Evolutionary conservation across 148 eudicot species (phyloP).

Genomic region (Spergularia marina): DNA sequence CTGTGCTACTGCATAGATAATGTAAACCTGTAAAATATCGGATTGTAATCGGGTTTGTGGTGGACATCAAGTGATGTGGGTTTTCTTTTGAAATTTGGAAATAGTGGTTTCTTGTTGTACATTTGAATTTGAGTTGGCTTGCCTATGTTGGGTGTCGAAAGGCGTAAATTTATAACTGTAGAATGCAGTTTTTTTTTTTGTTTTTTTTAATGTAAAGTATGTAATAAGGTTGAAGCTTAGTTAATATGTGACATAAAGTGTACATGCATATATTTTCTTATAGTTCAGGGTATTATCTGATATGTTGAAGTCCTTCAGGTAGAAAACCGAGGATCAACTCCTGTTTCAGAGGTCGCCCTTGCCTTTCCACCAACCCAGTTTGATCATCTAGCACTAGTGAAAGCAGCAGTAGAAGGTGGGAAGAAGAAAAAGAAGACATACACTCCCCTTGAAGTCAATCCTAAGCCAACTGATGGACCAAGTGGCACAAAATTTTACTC

Average conservation of each 20-base stretch:
- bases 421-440: constrained; percentile 76
- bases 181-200: too few species aligned
- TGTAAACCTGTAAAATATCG: too few species aligned
- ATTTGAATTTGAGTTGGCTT: too few species aligned
- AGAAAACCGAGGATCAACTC: constrained; percentile 67
- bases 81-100: too few species aligned
- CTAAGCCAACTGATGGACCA: constrained; percentile 68
- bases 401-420: constrained; percentile 61
- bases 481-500: constrained; percentile 70
- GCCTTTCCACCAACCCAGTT: constrained; percentile 73
- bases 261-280: background rate
- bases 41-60: too few species aligned
- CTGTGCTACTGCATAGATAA: too few species aligned
- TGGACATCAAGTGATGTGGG: too few species aligned
- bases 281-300: constrained; percentile 7
- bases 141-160: too few species aligned
- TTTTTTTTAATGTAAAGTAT: background rate
- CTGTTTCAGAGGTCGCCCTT: constrained; percentile 71
- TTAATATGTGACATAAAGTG: background rate
- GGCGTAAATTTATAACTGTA: background rate
- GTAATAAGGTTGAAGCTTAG: background rate
- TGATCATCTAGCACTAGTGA: constrained; percentile 62
- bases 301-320: constrained; percentile 47
- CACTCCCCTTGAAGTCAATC: constrained; percentile 70
- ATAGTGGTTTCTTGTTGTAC: too few species aligned